Evolutionary conservation across 192 early-diverging fungal genomes (phyloP), one percentile per base, ranked within the genome.

Genomic region (Dissophora globulifera): DNA sequence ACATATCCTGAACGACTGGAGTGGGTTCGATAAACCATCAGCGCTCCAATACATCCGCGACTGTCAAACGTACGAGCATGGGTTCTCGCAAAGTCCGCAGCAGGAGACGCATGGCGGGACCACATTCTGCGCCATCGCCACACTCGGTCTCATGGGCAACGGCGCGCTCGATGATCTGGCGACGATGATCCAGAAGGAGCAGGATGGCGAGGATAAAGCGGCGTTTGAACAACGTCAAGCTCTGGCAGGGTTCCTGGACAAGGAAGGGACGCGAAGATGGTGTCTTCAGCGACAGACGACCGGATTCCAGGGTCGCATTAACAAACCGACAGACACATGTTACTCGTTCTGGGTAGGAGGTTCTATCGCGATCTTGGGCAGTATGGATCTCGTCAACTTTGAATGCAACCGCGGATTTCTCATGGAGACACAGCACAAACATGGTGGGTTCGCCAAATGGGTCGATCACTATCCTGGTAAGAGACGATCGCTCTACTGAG

Each of bases 301-400:
- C 25, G 98, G 98, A 6, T 99, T 96, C 81, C 92, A 95, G 65
- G 98, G 98, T 4, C 78, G 98, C 38, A 78, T 84, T 11, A 93
- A 94, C 68, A 99, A 99, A 76, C 76, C 82, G 3, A 80, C 88
- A 22, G 98, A 99, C 67, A 94, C 93, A 13, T 99, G 98, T 78
- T 99, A 99, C 79, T 92, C 94, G 10, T 99, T 97, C 80, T 99
- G 98, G 98, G 84, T 98, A 20, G 98, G 98, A 9, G 95, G 86
- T 0, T 70, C 89, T 11, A 61, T 99, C 19, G 70, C 91, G 81
- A 88, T 90, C 23, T 68, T 95, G 10, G 86, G 76, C 5, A 82
- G 78, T 20, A 86, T 86, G 65, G 66, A 88, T 22, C 78, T 90
- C 13, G 79, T 92, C 15, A 84, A 94, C 53, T 64, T 79, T 30